phyloP scores from a whole-genome alignment of 768 basidiomycete species.

The Lactifluus piperatus region DNA sequence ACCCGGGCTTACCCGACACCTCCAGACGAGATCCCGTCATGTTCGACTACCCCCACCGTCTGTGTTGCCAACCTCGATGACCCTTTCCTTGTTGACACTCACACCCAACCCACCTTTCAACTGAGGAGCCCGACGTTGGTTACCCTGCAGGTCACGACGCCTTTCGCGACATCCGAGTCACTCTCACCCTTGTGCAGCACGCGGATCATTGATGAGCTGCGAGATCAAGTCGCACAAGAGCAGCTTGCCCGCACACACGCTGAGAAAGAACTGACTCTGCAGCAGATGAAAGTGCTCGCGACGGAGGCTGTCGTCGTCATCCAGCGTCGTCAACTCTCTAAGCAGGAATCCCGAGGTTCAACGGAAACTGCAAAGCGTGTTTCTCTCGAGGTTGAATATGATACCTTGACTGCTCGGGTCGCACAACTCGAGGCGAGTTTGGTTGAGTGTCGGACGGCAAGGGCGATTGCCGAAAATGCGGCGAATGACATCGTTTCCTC shows the following conservation, averaged over 20 bases:
- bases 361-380: neutral
- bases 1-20: neutral
- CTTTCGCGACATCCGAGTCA: neutral
- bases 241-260: neutral
- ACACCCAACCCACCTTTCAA: neutral
- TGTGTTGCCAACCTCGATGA: neutral
- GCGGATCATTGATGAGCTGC: neutral
- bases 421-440: neutral
- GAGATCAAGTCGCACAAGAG: neutral
- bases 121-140: neutral
- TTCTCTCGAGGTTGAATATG: neutral
- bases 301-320: slow-evolving; percentile 6
- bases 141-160: neutral
- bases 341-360: neutral
- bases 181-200: neutral
- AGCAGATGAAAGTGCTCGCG: neutral
- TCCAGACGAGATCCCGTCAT: neutral
- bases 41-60: neutral
- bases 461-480: neutral
- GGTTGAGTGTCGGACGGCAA: neutral
- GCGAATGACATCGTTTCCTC: neutral
- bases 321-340: neutral
- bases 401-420: neutral
- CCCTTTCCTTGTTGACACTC: neutral
- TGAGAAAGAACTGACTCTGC: neutral